Evolutionary conservation across 176 grass and related monocot species (phyloP), one percentile per base, ranked within the genome.

Genomic region (Typha latifolia): DNA sequence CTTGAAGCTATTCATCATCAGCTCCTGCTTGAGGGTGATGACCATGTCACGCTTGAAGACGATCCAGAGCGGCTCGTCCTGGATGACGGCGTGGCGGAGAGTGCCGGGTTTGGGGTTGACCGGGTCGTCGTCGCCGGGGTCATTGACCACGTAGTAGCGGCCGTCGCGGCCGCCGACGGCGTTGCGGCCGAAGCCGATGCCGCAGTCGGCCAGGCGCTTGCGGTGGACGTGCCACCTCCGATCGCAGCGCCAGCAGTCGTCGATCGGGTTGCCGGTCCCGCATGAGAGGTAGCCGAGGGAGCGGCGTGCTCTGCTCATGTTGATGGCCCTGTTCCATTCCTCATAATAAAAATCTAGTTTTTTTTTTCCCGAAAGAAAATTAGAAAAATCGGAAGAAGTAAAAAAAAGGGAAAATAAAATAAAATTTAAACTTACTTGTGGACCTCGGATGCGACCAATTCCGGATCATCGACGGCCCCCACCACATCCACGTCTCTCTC

Each of bases 171-270:
- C 90, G 4, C 90, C 90, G 0, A 94, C 73, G 31, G 90, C 90
- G 14, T 89, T 94, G 66, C 90, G 85, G 50, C 90, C 90, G 21
- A 94, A 94, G 29, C 90, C 90, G 48, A 94, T 94, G 55, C 90
- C 85, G 32, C 90, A 94, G 73, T 89, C 90, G 5, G 85, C 90
- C 0, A 94, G 70, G 5, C 82, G 80, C 79, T 83, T 86, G 0
- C 90, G 90, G 70, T 94, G 85, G 29, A 16, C 50, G 63, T 94
- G 90, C 90, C 90, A 94, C 26, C 85, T 78, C 0, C 69, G 51
- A 66, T 94, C 90, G 12, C 85, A 94, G 14, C 90, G 82, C 90
- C 90, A 94, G 70, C 90, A 94, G 76, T 94, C 90, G 24, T 94
- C 90, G 66, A 94, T 89, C 5, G 90, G 82, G 63, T 94, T 94